phyloP scores from a whole-genome alignment of 1,284 basidiomycete species.

The Lignosus rhinocerotis region DNA sequence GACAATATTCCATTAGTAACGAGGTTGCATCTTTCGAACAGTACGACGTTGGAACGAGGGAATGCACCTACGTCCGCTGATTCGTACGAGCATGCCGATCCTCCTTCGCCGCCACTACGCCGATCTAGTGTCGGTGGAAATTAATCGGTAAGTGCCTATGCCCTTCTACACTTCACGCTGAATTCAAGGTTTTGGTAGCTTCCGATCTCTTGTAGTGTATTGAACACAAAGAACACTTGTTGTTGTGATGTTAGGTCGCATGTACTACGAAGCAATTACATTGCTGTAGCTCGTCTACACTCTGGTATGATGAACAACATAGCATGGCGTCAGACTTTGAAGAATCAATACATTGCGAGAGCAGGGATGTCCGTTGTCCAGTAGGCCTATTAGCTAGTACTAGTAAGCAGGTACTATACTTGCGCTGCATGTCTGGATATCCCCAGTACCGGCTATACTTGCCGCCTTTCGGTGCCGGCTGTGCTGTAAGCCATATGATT shows the following conservation, averaged over 20 bases:
- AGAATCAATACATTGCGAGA: neutral
- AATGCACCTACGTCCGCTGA: slow-evolving; percentile 8
- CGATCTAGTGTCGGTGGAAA: neutral
- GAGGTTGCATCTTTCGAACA: neutral
- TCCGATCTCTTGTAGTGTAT: too few species aligned
- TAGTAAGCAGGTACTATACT: too few species aligned
- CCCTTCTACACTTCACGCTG: neutral
- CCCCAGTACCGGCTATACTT: neutral
- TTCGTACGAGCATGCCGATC: slow-evolving; percentile 8
- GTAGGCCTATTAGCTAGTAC: too few species aligned
- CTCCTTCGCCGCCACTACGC: neutral
- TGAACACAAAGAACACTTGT: too few species aligned
- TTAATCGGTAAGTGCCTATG: neutral
- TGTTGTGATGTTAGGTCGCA: too few species aligned
- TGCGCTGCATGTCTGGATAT: too few species aligned
- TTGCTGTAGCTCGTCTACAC: too few species aligned
- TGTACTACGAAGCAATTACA: too few species aligned
- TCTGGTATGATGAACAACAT: neutral
- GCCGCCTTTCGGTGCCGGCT: neutral
- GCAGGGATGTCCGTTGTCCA: too few species aligned
- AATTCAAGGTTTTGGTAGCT: too few species aligned
- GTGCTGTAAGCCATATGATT: neutral
- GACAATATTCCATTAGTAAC: slow-evolving; percentile 16
- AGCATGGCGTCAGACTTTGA: neutral
- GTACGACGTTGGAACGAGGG: slow-evolving; percentile 11